phyloP scores from a whole-genome alignment of 2,329 filamentous ascomycete species.

The Trichoderma semiorbis region DNA sequence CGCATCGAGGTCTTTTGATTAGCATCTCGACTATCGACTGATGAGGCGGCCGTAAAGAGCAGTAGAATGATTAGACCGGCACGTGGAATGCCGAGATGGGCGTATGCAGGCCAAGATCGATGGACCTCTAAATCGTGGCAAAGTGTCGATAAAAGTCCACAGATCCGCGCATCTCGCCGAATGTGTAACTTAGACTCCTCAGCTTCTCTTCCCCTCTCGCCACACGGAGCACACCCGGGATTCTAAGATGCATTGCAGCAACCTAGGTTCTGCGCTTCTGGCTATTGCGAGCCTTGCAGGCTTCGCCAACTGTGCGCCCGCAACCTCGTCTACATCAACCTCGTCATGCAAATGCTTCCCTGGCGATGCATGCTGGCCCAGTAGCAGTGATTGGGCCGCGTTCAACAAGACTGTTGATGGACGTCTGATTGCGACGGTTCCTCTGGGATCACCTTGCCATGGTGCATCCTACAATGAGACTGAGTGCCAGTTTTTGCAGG shows the following conservation, averaged over 20 bases:
- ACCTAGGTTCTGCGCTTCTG: neutral
- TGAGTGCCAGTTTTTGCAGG: slow-evolving; percentile 40
- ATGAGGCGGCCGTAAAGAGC: slow-evolving; percentile 4
- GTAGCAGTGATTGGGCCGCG: slow-evolving; percentile 40
- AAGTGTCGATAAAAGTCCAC: neutral
- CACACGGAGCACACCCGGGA: neutral
- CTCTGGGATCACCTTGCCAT: slow-evolving; percentile 51
- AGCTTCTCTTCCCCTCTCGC: neutral
- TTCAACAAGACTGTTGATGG: slow-evolving; percentile 52
- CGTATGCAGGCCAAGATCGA: slow-evolving; percentile 3
- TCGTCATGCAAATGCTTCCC: slow-evolving; percentile 39
- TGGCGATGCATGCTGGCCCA: slow-evolving; percentile 54
- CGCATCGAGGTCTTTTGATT: slow-evolving; percentile 1
- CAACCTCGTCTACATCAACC: neutral
- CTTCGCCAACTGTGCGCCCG: neutral
- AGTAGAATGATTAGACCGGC: neutral
- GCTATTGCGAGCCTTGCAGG: neutral
- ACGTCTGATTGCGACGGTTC: slow-evolving; percentile 47
- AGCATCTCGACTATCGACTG: slow-evolving; percentile 2
- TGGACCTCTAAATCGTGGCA: neutral
- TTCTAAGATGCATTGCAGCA: neutral
- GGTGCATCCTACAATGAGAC: slow-evolving; percentile 43
- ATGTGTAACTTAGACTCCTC: neutral
- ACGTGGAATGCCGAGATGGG: slow-evolving; percentile 4
- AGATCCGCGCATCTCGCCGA: neutral